Percentiles rank a stretch among this genome's conserved stretches.
Evolutionary conservation across 805 yeast species (phyloP).

Genomic region (Martiniozyma abietophila): DNA sequence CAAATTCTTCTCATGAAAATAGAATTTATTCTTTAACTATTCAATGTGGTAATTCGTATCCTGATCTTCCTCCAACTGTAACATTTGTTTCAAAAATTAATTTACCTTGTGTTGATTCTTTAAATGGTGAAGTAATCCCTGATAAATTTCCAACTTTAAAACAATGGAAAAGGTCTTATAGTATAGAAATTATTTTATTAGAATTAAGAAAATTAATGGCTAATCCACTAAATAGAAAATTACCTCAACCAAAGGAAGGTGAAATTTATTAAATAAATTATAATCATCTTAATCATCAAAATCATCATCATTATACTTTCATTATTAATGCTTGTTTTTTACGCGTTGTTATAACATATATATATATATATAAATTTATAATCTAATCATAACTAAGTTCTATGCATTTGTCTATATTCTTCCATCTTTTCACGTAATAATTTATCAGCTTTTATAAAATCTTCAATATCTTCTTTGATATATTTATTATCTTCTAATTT

Average conservation of each 20-base stretch:
- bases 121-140: constrained; percentile 46
- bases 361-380: too few relatives aligned
- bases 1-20: constrained; percentile 73
- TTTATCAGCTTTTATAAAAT: constrained; percentile 26
- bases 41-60: constrained; percentile 77
- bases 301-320: background rate
- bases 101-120: constrained; percentile 77
- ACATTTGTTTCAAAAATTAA: constrained; percentile 76
- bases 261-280: constrained; percentile 36
- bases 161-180: constrained; percentile 83
- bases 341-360: background rate
- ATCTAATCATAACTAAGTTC: too few relatives aligned
- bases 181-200: constrained; percentile 86
- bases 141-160: constrained; percentile 56
- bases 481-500: constrained; percentile 27
- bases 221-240: constrained; percentile 65
- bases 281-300: background rate
- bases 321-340: background rate
- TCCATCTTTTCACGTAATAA: constrained; percentile 22
- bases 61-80: constrained; percentile 81
- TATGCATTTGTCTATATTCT: constrained; percentile 13
- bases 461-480: constrained; percentile 11
- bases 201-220: constrained; percentile 93
- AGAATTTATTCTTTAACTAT: constrained; percentile 80
- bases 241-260: constrained; percentile 91